Evolutionary conservation across 148 eudicot genomes (phyloP), one percentile per base, ranked within the genome.

Genomic region (Fagopyrum esculentum): DNA sequence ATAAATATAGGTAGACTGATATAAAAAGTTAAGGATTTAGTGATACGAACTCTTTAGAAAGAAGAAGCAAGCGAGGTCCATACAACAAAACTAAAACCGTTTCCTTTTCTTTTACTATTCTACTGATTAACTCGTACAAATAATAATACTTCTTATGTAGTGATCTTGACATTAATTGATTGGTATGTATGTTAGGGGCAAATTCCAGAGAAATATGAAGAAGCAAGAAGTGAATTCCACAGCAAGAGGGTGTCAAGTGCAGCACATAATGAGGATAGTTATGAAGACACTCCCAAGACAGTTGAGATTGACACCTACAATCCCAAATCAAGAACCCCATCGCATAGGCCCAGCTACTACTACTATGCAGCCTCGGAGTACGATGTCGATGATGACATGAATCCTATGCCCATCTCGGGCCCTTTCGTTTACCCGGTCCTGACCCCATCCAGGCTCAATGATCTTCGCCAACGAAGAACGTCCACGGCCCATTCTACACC

Each of bases 401-500:
- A 6, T 43, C 16, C 71, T 19, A 26, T 66, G 13, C 9, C 71
- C 71, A 40, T 78, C 47, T 81, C 97, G 0, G 88, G 93, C 1
- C 91, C 90, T 3, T 73, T 87, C 11, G 87, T 86, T 0, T 86
- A 76, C 12, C 91, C 88, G 1, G 10, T 74, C 48, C 84, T 43
- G 46, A 66, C 71, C 46, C 71, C 93, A 0, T 73, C 81, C 26
- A 84, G 87, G 9, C 43, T 86, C 3, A 85, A 78, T 2, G 89
- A 88, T 17, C 88, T 91, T 0, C 84, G 76, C 69, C 69, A 61
- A 9, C 30, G 71, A 12, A 78, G 84, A 78, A 76, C 73, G 64
- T 81, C 93, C 0, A 86, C 97, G 0, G 90, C 98, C 6, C 92
- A 93, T 4, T 89, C 85, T 84, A 93, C 98, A 1, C 98, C 98